A percentile compares a stretch with the other conserved stretches of the same genome.
phyloP scores from a whole-genome alignment of 441 rosid genomes.

The Geranium incanum region DNA sequence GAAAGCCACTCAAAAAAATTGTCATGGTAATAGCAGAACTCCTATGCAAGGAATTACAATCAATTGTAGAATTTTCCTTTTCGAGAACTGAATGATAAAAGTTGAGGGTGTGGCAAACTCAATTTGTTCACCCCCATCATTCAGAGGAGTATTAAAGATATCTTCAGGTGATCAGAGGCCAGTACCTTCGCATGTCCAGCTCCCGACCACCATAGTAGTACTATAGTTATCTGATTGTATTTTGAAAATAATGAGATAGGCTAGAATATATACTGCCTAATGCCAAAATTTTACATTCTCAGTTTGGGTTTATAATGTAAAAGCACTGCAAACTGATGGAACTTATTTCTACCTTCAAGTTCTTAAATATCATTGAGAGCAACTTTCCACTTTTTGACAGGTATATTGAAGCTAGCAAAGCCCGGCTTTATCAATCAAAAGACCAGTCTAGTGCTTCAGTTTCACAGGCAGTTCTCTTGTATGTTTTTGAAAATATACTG shows the following conservation, averaged over 20 bases:
- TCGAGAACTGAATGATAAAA: conserved; percentile 3
- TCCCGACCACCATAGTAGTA: background rate
- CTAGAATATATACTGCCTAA: background rate
- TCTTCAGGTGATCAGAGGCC: background rate
- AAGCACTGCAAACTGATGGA: background rate
- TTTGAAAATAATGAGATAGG: background rate
- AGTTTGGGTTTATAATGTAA: background rate
- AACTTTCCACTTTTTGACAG: conserved; percentile 27
- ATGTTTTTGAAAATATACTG: conserved; percentile 74
- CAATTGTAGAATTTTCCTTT: background rate
- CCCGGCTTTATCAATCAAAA: conserved; percentile 65
- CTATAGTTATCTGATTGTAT: background rate
- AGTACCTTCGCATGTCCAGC: background rate
- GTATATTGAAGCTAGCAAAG: conserved; percentile 97
- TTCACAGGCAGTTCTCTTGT: conserved; percentile 77
- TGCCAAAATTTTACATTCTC: background rate
- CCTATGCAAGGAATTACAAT: background rate
- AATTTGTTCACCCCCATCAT: background rate
- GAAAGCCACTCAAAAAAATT: background rate
- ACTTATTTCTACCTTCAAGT: background rate
- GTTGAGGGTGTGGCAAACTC: background rate
- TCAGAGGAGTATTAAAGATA: background rate
- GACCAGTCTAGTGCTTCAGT: conserved; percentile 38
- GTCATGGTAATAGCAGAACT: background rate
- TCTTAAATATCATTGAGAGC: background rate